Percentiles rank a stretch among this genome's conserved stretches.
Conservation (phyloP, 2,329 filamentous ascomycete species). For the Torrubiella hemipterigena region DNA sequence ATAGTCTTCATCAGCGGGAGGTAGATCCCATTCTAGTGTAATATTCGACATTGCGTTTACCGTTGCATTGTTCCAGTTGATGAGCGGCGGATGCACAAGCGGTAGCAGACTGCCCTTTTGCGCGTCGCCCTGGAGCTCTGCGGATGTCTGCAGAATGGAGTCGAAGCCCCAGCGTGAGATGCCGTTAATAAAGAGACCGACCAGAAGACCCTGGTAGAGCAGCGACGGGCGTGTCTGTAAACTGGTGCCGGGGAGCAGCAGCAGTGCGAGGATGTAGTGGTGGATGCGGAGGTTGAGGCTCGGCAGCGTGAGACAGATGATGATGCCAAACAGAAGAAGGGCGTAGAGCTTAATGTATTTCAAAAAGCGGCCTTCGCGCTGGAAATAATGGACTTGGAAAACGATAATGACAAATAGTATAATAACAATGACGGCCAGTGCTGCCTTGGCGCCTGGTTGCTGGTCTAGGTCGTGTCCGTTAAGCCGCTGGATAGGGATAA, state of each 20-base stretch:
- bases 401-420: conserved; percentile 55
- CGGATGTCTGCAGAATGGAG: conserved; percentile 71
- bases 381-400: conserved; percentile 75
- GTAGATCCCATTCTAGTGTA: conserved; percentile 42
- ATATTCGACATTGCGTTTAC: conserved; percentile 44
- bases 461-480: conserved; percentile 79
- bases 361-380: conserved; percentile 69
- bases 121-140: conserved; percentile 56
- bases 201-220: conserved; percentile 76
- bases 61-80: conserved; percentile 25
- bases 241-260: conserved; percentile 77
- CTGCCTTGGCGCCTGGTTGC: conserved; percentile 79
- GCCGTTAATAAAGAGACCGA: conserved; percentile 90
- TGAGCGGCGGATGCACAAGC: conserved; percentile 31
- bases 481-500: conserved; percentile 87
- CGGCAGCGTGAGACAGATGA: conserved; percentile 61
- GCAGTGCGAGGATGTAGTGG: conserved; percentile 82
- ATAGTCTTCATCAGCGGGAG: conserved; percentile 33
- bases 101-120: conserved; percentile 52
- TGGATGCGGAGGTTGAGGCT: conserved; percentile 78
- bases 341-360: conserved; percentile 69
- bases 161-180: conserved; percentile 92
- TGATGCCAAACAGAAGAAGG: conserved; percentile 51
- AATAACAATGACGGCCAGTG: conserved; percentile 66
- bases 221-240: conserved; percentile 79